Evolutionary conservation across 1,284 basidiomycete species (phyloP).

Genomic region (Trichosporon ovoides): DNA sequence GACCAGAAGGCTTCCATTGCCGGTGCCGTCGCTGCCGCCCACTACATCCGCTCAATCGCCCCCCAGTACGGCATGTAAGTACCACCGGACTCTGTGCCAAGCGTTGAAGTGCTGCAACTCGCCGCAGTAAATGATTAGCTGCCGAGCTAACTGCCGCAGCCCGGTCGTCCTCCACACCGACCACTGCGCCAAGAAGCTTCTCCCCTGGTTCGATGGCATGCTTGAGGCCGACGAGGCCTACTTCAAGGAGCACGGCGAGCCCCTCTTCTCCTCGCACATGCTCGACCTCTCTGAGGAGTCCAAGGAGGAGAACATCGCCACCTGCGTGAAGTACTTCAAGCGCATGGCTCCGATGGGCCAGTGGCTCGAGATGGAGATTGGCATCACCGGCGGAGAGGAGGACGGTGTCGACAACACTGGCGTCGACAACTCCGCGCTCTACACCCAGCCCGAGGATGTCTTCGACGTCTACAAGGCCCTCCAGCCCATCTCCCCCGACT

Average conservation of each 20-base stretch:
- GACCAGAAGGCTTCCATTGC: slow-evolving; percentile 94
- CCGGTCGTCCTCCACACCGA: slow-evolving; percentile 98
- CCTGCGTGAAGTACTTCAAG: slow-evolving; percentile 90
- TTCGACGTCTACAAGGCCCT: slow-evolving; percentile 86
- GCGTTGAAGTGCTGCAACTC: not conserved
- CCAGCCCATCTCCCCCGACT: slow-evolving; percentile 81
- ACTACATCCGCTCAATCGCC: slow-evolving; percentile 84
- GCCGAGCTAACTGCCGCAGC: slow-evolving; percentile 47
- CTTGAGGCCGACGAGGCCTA: slow-evolving; percentile 92
- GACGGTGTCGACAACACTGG: slow-evolving; percentile 96
- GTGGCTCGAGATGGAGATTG: slow-evolving; percentile 99
- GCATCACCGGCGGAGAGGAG: slow-evolving; percentile 99
- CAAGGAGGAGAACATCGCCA: slow-evolving; percentile 95
- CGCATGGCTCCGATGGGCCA: slow-evolving; percentile 88
- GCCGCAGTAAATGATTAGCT: not conserved
- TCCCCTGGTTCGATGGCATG: slow-evolving; percentile 99
- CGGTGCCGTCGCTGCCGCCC: slow-evolving; percentile 87
- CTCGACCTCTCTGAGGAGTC: slow-evolving; percentile 97
- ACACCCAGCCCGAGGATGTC: slow-evolving; percentile 97
- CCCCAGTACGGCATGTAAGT: slow-evolving; percentile 84
- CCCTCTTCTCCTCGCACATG: slow-evolving; percentile 89
- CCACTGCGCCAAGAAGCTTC: slow-evolving; percentile 97
- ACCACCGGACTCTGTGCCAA: not conserved
- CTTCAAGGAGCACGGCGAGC: slow-evolving; percentile 81
- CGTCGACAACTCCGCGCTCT: slow-evolving; percentile 88